Conservation (phyloP, 2,329 filamentous ascomycete genomes). For the Cytospora mali region DNA sequence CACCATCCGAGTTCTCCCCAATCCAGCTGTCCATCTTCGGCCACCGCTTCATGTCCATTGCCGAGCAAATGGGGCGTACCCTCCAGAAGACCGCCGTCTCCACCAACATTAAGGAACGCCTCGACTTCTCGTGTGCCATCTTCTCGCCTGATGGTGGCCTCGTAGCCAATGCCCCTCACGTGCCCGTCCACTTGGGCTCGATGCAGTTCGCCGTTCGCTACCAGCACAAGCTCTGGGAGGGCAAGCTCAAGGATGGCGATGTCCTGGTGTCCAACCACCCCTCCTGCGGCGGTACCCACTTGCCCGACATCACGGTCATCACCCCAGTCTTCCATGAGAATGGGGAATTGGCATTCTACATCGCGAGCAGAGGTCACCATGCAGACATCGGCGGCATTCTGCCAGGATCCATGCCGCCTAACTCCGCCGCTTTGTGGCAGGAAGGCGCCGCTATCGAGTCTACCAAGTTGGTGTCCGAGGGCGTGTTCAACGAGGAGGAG, state of each 20-base stretch:
- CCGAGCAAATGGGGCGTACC: constrained; percentile 80
- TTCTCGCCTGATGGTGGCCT: constrained; percentile 75
- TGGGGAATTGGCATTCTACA: constrained; percentile 44
- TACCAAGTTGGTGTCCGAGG: constrained; percentile 66
- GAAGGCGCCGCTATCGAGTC: constrained; percentile 62
- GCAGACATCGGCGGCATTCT: constrained; percentile 60
- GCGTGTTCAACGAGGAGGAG: constrained; percentile 70
- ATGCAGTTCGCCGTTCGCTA: constrained; percentile 78
- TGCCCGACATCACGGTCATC: constrained; percentile 44
- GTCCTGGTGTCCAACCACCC: constrained; percentile 42
- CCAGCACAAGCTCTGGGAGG: constrained; percentile 70
- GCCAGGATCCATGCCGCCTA: constrained; percentile 74
- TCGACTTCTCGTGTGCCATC: constrained; percentile 80
- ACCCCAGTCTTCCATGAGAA: constrained; percentile 44
- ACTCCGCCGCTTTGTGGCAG: constrained; percentile 62
- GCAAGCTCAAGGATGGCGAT: constrained; percentile 39
- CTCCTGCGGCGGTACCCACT: constrained; percentile 42
- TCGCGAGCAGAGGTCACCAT: constrained; percentile 69
- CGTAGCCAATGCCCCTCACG: constrained; percentile 75
- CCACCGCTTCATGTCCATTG: constrained; percentile 82
- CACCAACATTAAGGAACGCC: constrained; percentile 78
- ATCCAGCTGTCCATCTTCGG: constrained; percentile 78
- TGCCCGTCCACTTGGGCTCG: constrained; percentile 75
- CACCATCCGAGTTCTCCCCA: constrained; percentile 73
- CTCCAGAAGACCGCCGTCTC: constrained; percentile 79